A percentile compares a stretch with the other conserved stretches of the same genome.
These are phyloP conservation scores for Phalaenopsis equestris DNA, from an alignment of 106 monocot genomes.

Conservation along the genomic window DNA sequence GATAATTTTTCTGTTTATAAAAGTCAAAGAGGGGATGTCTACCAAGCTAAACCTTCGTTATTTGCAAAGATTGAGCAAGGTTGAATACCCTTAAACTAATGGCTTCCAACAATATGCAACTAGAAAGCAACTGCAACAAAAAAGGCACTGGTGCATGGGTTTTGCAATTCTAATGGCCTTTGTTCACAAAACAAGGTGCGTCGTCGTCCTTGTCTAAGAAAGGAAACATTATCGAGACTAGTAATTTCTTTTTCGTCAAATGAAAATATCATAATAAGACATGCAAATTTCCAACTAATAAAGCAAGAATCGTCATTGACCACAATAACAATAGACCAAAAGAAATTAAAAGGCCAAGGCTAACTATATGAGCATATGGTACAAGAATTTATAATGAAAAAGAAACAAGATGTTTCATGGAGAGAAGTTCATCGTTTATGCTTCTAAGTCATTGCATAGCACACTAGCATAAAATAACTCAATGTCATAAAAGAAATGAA, in stretches of 20 bases:
- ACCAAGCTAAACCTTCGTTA: background rate
- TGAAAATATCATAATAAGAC: background rate
- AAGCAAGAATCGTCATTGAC: background rate
- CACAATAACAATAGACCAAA: background rate
- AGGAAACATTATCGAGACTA: background rate
- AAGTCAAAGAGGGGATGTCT: too few species aligned
- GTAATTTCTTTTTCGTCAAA: background rate
- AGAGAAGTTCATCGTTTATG: background rate
- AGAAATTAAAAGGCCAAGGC: background rate
- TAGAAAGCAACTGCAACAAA: background rate
- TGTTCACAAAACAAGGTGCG: background rate
- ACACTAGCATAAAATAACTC: background rate
- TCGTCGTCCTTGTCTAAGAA: background rate
- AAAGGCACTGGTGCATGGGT: background rate
- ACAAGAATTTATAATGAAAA: background rate
- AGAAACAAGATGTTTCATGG: background rate
- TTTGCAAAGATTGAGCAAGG: background rate
- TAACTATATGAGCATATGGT: background rate
- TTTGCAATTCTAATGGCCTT: background rate
- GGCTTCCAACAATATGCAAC: background rate
- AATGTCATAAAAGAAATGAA: constrained; percentile 1
- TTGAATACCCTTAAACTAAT: background rate
- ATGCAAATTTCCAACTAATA: background rate
- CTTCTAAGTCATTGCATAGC: background rate
- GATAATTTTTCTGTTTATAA: too few species aligned